Percentiles rank a stretch among this genome's conserved stretches.
Conservation (phyloP, 805 yeast genomes). For the Suhomyces prunicola region DNA sequence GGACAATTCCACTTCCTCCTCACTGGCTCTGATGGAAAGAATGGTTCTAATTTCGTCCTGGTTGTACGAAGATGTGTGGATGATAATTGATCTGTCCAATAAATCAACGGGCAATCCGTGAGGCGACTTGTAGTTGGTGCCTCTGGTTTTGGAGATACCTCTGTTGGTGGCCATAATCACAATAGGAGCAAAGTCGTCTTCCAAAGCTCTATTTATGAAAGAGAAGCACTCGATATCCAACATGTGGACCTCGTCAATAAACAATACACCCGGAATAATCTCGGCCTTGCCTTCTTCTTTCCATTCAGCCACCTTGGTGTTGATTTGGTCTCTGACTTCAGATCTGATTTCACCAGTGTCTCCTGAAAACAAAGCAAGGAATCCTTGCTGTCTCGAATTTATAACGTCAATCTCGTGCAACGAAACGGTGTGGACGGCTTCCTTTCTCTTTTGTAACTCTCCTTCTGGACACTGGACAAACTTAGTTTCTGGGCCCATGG, state of each 20-base stretch:
- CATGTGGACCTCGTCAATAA: conserved; percentile 98
- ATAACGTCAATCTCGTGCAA: conserved; percentile 97
- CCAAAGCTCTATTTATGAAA: conserved; percentile 91
- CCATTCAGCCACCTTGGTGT: conserved; percentile 96
- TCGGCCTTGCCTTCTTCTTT: conserved; percentile 98
- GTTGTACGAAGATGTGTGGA: conserved; percentile 76
- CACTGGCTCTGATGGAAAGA: conserved; percentile 83
- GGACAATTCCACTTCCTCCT: conserved; percentile 84
- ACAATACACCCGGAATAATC: conserved; percentile 94
- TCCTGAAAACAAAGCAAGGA: conserved; percentile 90
- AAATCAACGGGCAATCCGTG: conserved; percentile 97
- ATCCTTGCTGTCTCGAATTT: conserved; percentile 96
- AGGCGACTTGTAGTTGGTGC: conserved; percentile 89
- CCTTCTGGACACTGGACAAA: conserved; percentile 99
- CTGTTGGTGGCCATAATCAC: conserved; percentile 98
- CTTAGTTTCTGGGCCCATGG: conserved; percentile 97
- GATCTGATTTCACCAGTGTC: conserved; percentile 97
- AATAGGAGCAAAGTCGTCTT: conserved; percentile 94
- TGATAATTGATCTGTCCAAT: conserved; percentile 89
- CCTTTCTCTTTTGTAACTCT: conserved; percentile 92
- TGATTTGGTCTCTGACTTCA: conserved; percentile 94
- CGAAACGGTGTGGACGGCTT: conserved; percentile 96
- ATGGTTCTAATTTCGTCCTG: conserved; percentile 85
- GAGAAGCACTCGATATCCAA: conserved; percentile 95
- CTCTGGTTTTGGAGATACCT: conserved; percentile 90